Evolutionary conservation across 306 rosid genomes (phyloP).

Genomic region (Hippophae tibetana): DNA sequence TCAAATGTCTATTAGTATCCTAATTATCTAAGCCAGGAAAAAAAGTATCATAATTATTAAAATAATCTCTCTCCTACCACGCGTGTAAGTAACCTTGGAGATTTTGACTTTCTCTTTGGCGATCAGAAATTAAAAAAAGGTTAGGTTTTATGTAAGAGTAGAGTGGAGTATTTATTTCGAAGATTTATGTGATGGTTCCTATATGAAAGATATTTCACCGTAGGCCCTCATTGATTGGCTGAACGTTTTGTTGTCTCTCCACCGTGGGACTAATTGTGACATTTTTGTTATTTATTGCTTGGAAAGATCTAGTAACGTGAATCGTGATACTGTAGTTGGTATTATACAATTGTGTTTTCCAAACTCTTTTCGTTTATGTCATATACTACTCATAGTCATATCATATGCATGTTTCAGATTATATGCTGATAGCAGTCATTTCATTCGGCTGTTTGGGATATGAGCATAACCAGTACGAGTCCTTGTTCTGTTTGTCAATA

Average conservation of each 20-base stretch:
- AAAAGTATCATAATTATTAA: conserved; percentile 15
- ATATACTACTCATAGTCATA: too few species aligned
- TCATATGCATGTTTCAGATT: too few species aligned
- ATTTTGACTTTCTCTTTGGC: too few species aligned
- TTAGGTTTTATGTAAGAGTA: too few species aligned
- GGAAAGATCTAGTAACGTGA: not conserved
- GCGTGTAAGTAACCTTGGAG: conserved; percentile 13
- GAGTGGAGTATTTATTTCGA: too few species aligned
- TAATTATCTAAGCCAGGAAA: conserved; percentile 24
- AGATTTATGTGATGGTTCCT: too few species aligned
- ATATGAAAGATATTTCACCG: too few species aligned
- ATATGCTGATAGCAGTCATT: conserved; percentile 12
- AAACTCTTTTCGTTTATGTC: too few species aligned
- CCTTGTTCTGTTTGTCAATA: conserved; percentile 8
- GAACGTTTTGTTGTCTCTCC: conserved; percentile 21
- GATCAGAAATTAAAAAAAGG: too few species aligned
- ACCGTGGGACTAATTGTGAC: conserved; percentile 17
- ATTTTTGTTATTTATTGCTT: not conserved
- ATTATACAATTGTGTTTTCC: too few species aligned
- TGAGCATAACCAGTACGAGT: conserved; percentile 17
- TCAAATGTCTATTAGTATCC: conserved; percentile 30
- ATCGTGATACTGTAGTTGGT: too few species aligned
- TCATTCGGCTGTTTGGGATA: conserved; percentile 19
- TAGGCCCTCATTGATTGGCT: conserved; percentile 32
- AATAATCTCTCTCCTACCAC: conserved; percentile 16